Evolutionary conservation across 306 rosid species (phyloP).

Genomic region (Gastrolobium bilobum): DNA sequence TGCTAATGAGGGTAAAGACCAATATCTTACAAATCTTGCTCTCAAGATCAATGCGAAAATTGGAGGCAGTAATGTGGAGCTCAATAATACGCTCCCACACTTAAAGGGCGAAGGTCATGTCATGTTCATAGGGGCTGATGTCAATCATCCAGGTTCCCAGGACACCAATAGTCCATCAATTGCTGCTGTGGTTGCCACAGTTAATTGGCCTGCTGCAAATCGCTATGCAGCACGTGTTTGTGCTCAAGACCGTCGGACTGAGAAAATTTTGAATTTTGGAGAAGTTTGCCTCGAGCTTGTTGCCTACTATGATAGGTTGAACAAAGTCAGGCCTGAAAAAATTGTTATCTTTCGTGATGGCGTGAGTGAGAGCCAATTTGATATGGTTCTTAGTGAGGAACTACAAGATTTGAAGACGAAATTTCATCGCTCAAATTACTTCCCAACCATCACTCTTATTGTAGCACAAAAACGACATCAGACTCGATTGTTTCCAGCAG

Average conservation of each 20-base stretch:
- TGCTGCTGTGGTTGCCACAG: conserved; percentile 76
- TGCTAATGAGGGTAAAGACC: conserved; percentile 59
- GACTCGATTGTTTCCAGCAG: conserved; percentile 64
- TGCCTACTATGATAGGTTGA: conserved; percentile 49
- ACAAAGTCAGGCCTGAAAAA: conserved; percentile 57
- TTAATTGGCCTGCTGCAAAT: conserved; percentile 85
- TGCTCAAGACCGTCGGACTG: conserved; percentile 60
- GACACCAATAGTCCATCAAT: conserved; percentile 70
- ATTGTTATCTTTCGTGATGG: conserved; percentile 83
- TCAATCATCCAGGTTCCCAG: conserved; percentile 72
- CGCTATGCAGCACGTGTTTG: conserved; percentile 77
- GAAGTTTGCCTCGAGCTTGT: conserved; percentile 68
- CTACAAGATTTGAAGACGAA: conserved; percentile 59
- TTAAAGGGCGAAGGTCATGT: conserved; percentile 61
- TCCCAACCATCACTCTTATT: conserved; percentile 71
- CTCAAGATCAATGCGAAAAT: conserved; percentile 87
- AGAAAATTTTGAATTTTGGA: conserved; percentile 68
- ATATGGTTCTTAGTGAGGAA: conserved; percentile 84
- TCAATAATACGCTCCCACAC: conserved; percentile 53
- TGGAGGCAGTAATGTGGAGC: conserved; percentile 89
- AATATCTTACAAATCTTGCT: conserved; percentile 74
- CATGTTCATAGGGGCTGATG: conserved; percentile 93
- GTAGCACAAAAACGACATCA: conserved; percentile 88
- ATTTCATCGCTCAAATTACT: conserved; percentile 45
- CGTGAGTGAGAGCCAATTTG: conserved; percentile 81